Evolutionary conservation across 306 rosid genomes (phyloP), one percentile per base, ranked within the genome.

Genomic region (Vicia faba): DNA sequence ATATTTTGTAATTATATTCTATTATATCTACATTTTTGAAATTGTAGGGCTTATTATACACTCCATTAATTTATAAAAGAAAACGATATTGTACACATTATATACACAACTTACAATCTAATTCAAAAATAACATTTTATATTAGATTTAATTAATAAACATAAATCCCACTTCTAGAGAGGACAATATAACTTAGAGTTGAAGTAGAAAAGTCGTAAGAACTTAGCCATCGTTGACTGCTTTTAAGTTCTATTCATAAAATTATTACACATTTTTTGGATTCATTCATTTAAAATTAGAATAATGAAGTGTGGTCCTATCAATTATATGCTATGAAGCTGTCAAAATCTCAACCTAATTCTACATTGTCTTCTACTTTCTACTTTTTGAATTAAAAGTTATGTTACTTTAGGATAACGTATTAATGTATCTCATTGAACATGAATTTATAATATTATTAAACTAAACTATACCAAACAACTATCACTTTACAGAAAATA

Each of bases 271-370:
- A 33, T 33, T 33, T 6, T 33, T 33, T 33, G 48, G 63, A 60
- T 58, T 75, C 57, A 48, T 66, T 61, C 16, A n/a, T 64, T 61
- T 60, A 19, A 38, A 18, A 28, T 28, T 39, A 61, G 20, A 76
- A 63, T 64, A 8, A 14, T 75, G 12, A 55, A 44, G 45, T 29
- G 40, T 23, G 62, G 68, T 59, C 81, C 72, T 57, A 62, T 41
- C 72, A 23, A 7, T 33, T 33, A 55, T 55, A 67, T 33, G 9
- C 38, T 7, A 33, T 2, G 2, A 7, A 33, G 8, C 9, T 33
- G 38, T 76, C 80, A 46, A 75, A 4, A 36, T 69, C 36, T 76
- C 11, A 44, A 56, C 76, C 80, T 76, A 76, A 54, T 62, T 66
- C 60, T 4, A 7, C 71, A 66, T 33, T 69, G 64, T 71, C 58